Percentiles rank a stretch among this genome's conserved stretches.
Evolutionary conservation across 495 filamentous ascomycete genomes (phyloP).

Genomic region (Aspergillus bertholletiae): DNA sequence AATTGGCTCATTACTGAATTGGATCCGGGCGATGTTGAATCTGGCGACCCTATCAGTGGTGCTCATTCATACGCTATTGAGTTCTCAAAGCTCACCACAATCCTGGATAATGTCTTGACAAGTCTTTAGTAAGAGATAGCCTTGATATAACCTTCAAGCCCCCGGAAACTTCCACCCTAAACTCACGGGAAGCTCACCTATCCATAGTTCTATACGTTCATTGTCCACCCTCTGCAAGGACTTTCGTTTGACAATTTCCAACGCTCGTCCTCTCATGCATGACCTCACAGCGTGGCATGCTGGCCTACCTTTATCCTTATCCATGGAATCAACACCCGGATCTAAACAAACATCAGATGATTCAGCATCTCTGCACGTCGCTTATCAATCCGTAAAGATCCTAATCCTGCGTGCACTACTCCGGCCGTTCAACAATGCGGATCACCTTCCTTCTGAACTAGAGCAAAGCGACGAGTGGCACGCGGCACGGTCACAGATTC

Average conservation of each 20-base stretch:
- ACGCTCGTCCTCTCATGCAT: neutral
- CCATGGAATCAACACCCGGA: neutral
- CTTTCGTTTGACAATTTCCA: neutral
- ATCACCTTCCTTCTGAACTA: neutral
- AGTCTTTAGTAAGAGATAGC: neutral
- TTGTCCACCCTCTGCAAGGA: neutral
- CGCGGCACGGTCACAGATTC: neutral
- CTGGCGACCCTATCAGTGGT: neutral
- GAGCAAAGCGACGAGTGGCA: neutral
- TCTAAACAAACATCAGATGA: neutral
- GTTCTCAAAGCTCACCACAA: neutral
- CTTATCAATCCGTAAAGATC: constrained; percentile 1
- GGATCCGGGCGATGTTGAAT: neutral
- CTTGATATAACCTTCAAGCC: neutral
- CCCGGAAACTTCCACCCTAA: neutral
- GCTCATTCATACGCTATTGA: neutral
- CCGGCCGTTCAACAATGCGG: neutral
- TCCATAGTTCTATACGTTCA: neutral
- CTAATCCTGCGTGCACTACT: constrained; percentile 1
- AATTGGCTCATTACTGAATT: constrained; percentile 1
- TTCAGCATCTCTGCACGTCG: neutral
- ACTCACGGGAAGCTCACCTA: no score
- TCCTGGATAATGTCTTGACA: neutral
- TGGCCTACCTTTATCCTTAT: neutral
- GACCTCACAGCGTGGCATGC: neutral